Base-by-base conservation (phyloP, 139 green algal genomes). In the Edaphochlamys debaryana region DNA sequence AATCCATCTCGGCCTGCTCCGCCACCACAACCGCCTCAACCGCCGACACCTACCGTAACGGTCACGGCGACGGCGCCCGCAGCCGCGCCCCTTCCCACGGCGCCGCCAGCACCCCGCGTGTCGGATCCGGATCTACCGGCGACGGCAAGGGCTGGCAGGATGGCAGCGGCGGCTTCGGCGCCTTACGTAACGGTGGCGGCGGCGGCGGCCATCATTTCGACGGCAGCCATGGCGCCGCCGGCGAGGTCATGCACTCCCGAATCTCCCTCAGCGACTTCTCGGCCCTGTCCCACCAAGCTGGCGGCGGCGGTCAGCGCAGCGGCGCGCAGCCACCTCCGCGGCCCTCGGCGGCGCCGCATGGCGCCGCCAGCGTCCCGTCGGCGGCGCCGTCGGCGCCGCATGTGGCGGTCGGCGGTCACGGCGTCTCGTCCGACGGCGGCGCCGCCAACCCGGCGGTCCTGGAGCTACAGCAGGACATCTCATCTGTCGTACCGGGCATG, bases 381-480 rank as follows among this genome's bases (percentile, higher is more conserved):
- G 3, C 34, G 34, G 11, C 34, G 34, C 64, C 34, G 29, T 29
- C 64, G 13, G 27, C 34, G 64, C 34, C 64, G 34, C 62, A 7
- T 4, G 62, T 22, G 8, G 6, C 62, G n/a, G 9, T n/a, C 62
- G 30, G 62, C n/a, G 30, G 30, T 4, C n/a, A 19, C 62, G 30
- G 30, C 62, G 30, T n/a, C n/a, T 30, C 54, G 22, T 25, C 54
- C 23, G 54, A 9, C 19, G 54, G 20, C 9, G 37, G 23, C 4
- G 27, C 27, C 27, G 6, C 27, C 9, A 20, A 15, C 38, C 4
- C 76, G 23, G 42, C 34, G 1, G 32, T 84, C 56, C 29, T 80
- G 25, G 74, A 87, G 83, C 37, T 87, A 19, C 38, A 67, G 41
- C 83, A 67, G 37, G 74, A 87, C 67, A 84, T 84, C 37, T 87